These are phyloP conservation scores for Beta lomatogona DNA, from an alignment of 179 eudicot genomes.

Conservation along the genomic window DNA sequence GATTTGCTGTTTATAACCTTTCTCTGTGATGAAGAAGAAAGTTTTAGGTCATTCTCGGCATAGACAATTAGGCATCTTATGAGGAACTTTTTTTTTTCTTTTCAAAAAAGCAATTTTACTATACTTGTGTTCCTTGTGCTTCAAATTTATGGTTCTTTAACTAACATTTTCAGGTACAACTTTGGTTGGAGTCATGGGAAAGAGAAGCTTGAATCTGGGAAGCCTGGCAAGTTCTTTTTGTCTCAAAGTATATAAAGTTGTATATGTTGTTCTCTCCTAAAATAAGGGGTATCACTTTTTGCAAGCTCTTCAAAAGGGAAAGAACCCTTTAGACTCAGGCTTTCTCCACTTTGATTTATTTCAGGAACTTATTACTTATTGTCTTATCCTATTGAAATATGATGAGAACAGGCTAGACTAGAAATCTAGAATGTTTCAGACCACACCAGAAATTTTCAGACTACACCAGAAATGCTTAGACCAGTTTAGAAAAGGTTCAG, in stretches of 20 bases:
- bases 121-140: neutral
- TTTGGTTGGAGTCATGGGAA: slow-evolving; percentile 99
- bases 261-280: neutral
- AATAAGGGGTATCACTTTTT: neutral
- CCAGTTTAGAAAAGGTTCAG: too few relatives aligned
- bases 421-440: too few relatives aligned
- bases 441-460: too few relatives aligned
- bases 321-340: neutral
- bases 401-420: too few relatives aligned
- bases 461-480: too few relatives aligned
- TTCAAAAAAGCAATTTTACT: neutral
- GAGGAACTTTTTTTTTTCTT: neutral
- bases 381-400: too few relatives aligned
- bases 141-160: slow-evolving; percentile 14
- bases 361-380: too few relatives aligned
- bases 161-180: slow-evolving; percentile 60
- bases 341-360: too few relatives aligned
- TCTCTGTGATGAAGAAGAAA: neutral
- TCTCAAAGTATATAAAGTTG: neutral
- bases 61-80: neutral
- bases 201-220: slow-evolving; percentile 97
- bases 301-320: neutral
- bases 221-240: slow-evolving; percentile 55
- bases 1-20: neutral
- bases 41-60: neutral